A percentile compares a stretch with the other conserved stretches of the same genome.
Conservation (phyloP, 2,329 filamentous ascomycete genomes). For the Stachybotrys chlorohalonatus region DNA sequence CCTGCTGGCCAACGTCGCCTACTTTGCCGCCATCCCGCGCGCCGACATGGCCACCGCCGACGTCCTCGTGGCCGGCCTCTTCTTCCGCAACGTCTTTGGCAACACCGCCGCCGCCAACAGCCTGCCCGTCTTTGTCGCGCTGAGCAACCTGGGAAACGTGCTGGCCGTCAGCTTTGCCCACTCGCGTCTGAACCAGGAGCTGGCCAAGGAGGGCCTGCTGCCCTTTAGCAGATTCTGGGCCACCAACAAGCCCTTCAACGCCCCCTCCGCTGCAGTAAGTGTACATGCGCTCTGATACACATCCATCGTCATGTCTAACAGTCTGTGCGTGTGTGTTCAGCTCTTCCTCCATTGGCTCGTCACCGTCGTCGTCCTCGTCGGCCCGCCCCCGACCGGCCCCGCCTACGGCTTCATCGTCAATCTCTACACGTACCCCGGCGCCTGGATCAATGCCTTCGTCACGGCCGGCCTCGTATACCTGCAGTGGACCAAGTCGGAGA, state of each 20-base stretch:
- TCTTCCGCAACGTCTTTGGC: slow-evolving; percentile 55
- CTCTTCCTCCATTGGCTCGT: slow-evolving; percentile 58
- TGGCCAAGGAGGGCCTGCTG: slow-evolving; percentile 61
- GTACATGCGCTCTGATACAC: neutral
- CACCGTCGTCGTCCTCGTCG: slow-evolving; percentile 55
- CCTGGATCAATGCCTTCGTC: slow-evolving; percentile 46
- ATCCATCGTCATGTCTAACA: neutral
- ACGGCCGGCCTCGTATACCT: slow-evolving; percentile 42
- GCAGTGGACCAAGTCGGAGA: slow-evolving; percentile 38
- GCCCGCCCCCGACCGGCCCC: slow-evolving; percentile 57
- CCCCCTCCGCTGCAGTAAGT: slow-evolving; percentile 46
- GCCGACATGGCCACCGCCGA: slow-evolving; percentile 47
- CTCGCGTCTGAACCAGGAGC: slow-evolving; percentile 51
- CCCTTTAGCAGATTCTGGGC: slow-evolving; percentile 61
- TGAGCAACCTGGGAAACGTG: slow-evolving; percentile 55
- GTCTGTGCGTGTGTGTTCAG: slow-evolving; percentile 8
- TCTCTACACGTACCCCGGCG: slow-evolving; percentile 41
- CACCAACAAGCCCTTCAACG: slow-evolving; percentile 57
- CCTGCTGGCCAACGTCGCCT: slow-evolving; percentile 55
- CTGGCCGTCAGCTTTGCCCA: slow-evolving; percentile 52
- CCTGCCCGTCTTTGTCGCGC: slow-evolving; percentile 47
- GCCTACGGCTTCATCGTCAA: slow-evolving; percentile 61
- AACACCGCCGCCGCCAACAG: slow-evolving; percentile 37
- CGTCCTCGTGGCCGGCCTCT: slow-evolving; percentile 50
- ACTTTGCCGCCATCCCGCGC: slow-evolving; percentile 55